Base-by-base conservation (phyloP, 192 early-diverging fungal genomes). In the Backusella macrospora region DNA sequence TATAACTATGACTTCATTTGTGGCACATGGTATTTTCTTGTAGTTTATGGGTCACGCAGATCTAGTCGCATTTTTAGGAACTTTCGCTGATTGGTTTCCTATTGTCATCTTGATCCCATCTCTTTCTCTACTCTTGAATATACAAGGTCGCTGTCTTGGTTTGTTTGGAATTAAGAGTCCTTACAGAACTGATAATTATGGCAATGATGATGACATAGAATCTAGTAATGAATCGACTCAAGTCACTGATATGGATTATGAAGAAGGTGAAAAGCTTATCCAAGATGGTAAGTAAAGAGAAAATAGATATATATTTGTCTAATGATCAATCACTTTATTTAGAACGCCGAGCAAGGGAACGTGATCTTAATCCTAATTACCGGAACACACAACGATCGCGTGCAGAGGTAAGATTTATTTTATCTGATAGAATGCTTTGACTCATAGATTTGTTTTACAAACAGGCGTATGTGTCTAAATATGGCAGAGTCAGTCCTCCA, bases 61-160 rank as follows among this genome's bases (percentile, higher is more conserved):
- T 73, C 82, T 99, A n/a, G 90, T 96, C 3, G 95, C 96, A 12
- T 86, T 99, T 21, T 82, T 99, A 62, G 97, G 97, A 45, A 85
- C 87, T 9, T 97, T 96, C 64, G 94, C 94, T 77, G 91, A 90
- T 63, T 96, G 91, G 81, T 90, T 97, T 43, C 95, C 97, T 1
- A 84, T 92, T n/a, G 73, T 96, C 23, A 93, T 99, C 38, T 83
- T 97, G 71, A 79, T 97, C 7, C 90, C 94, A 0, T 90, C 90
- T 0, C 64, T 89, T 0, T 78, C 94, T 55, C 92, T 92, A 3
- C 85, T 95, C 34, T 87, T 96, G 72, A 94, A 97, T 70, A 76
- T 97, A 1, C 95, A 97, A 71, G 90, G 90, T 23, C 90, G 92
- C n/a, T 84, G 96, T 16, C 81, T 93, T 78, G 85, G 89, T 39